Conservation (phyloP, 2,329 filamentous ascomycete species). For the Diaporthe citri region DNA sequence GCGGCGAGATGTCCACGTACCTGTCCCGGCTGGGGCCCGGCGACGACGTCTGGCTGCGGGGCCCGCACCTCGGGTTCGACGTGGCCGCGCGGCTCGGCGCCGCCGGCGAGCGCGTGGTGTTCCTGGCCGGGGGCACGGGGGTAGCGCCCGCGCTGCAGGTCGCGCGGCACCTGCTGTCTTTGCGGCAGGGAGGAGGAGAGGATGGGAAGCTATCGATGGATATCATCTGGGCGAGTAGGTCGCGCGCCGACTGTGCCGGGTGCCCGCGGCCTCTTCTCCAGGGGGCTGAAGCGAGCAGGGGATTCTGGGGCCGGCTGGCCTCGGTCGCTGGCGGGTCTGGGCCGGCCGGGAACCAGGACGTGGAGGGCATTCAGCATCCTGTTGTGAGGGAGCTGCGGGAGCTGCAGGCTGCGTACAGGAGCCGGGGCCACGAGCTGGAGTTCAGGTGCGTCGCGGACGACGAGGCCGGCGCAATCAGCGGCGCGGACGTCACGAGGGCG, state of each 20-base stretch:
- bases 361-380: constrained; percentile 37
- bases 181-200: constrained; percentile 39
- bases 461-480: constrained; percentile 76
- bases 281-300: not conserved
- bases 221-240: constrained; percentile 86
- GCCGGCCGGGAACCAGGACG: too few relatives aligned
- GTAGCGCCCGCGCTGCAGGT: constrained; percentile 91
- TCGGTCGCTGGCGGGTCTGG: constrained; percentile 46
- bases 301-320: constrained; percentile 48
- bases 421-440: constrained; percentile 63
- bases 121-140: constrained; percentile 92
- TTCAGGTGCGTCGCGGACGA: constrained; percentile 88
- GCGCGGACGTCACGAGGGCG: constrained; percentile 58
- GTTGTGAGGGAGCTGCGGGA: constrained; percentile 73
- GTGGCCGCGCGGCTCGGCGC: constrained; percentile 52
- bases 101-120: constrained; percentile 70
- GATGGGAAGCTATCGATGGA: constrained; percentile 64
- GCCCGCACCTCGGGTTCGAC: constrained; percentile 79
- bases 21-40: constrained; percentile 74
- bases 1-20: constrained; percentile 89
- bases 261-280: constrained; percentile 49
- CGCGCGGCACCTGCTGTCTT: constrained; percentile 69
- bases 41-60: constrained; percentile 79
- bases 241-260: constrained; percentile 73
- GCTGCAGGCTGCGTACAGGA: constrained; percentile 60